phyloP scores from a whole-genome alignment of 768 basidiomycete genomes.

The Mycena galopus region DNA sequence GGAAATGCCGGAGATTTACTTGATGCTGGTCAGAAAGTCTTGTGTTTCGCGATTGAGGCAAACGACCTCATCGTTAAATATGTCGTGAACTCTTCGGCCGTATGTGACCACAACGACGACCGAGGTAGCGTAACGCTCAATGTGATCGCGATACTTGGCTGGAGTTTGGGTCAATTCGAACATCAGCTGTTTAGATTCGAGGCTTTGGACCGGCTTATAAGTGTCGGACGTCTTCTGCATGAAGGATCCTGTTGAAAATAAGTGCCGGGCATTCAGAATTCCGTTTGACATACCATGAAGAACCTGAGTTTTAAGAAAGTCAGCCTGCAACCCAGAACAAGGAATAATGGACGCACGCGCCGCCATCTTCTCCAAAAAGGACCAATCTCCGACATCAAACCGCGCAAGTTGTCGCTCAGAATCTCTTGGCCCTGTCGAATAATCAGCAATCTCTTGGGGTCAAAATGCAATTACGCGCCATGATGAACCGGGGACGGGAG shows the following conservation, averaged over 20 bases:
- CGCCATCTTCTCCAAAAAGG: constrained; percentile 62
- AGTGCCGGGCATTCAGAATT: no score
- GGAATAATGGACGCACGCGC: constrained; percentile 45
- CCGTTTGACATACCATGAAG: no score
- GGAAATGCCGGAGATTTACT: constrained; percentile 37
- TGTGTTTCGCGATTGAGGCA: constrained; percentile 33
- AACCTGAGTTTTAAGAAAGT: constrained; percentile 44
- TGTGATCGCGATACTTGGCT: constrained; percentile 48
- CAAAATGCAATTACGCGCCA: constrained; percentile 44
- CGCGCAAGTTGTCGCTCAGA: constrained; percentile 59
- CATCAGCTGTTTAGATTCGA: constrained; percentile 61
- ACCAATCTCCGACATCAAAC: constrained; percentile 59
- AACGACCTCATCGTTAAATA: constrained; percentile 61
- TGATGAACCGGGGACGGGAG: constrained; percentile 60
- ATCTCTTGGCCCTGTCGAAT: constrained; percentile 54
- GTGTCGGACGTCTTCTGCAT: constrained; percentile 51
- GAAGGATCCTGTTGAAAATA: no score
- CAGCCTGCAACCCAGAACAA: not conserved
- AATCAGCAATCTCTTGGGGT: not conserved
- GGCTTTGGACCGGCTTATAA: constrained; percentile 60
- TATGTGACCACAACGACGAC: constrained; percentile 60
- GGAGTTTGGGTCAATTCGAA: constrained; percentile 56
- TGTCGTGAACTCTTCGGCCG: constrained; percentile 56
- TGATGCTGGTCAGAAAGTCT: constrained; percentile 45
- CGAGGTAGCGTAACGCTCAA: constrained; percentile 56